A percentile compares a stretch with the other conserved stretches of the same genome.
phyloP scores from a whole-genome alignment of 176 grass and related monocot species.

The Carex pumila region DNA sequence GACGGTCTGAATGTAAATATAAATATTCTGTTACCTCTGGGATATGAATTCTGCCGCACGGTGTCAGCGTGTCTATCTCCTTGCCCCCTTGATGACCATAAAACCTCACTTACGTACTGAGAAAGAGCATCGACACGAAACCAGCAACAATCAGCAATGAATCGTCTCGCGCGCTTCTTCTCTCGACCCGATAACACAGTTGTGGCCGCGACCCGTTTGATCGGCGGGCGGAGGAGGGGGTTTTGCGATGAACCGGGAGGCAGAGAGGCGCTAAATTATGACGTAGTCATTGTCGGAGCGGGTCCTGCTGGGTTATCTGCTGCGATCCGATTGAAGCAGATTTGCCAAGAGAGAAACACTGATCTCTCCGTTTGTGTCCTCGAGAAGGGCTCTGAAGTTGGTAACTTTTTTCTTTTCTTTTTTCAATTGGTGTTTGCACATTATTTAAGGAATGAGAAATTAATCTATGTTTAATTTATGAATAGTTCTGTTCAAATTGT shows the following conservation, averaged over 20 bases:
- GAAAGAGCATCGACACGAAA: background rate
- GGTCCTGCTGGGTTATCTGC: slow-evolving; percentile 79
- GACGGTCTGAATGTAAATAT: no score
- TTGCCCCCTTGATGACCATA: background rate
- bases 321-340: slow-evolving; percentile 79
- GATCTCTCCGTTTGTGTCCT: slow-evolving; percentile 87
- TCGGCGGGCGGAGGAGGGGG: slow-evolving; percentile 15
- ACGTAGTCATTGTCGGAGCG: slow-evolving; percentile 76
- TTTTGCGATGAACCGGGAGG: slow-evolving; percentile 26
- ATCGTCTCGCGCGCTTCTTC: background rate
- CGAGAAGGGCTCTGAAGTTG: slow-evolving; percentile 88
- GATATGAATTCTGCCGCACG: background rate
- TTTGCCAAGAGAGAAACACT: slow-evolving; percentile 60
- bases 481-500: background rate
- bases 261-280: slow-evolving; percentile 70
- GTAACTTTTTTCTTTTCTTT: slow-evolving; percentile 23
- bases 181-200: background rate
- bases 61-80: background rate
- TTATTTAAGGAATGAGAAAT: background rate
- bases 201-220: background rate
- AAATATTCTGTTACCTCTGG: no score
- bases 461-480: background rate
- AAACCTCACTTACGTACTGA: background rate
- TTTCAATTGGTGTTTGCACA: background rate
- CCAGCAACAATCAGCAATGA: background rate